Base-by-base conservation (phyloP, 148 eudicot species). In the Heliosperma pusillum region DNA sequence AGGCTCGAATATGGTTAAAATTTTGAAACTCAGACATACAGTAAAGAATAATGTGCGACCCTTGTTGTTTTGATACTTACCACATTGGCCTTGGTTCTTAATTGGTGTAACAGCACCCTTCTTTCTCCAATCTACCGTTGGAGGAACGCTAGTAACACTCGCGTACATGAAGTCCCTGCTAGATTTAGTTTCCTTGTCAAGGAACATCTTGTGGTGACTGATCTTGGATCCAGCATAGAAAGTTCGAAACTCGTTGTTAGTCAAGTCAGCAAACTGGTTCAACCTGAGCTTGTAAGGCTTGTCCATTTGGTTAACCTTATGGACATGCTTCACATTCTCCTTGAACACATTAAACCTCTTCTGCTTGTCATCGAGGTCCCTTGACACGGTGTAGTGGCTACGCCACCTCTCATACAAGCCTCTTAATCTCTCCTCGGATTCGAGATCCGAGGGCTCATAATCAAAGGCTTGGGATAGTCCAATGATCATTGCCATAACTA, bases 301-400 rank as follows among this genome's bases (percentile, higher is more conserved):
- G 42, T 77, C 76, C 83, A 83, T 67, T 68, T 77, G 68, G 72
- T 80, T 80, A 6, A 66, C 77, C n/a, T 3, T 57, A 11, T 80
- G 61, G 40, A 80, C 63, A 70, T 80, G 58, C 25, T 19, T 63
- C n/a, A 70, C 86, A 57, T 83, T 83, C 55, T 71, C 81, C 66
- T 80, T 83, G 66, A 83, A 83, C 47, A 83, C 86, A 20, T 83
- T 80, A 73, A 80, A 80, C 53, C 86, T 71, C 59, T 29, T 80
- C 7, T 74, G 69, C 70, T 74, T 83, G 27, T 83, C 86, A 3
- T 56, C 67, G 16, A 69, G 74, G 57, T 62, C 66, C 52, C 75
- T 74, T 2, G 83, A 77, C 9, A 83, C 74, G 10, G 78, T 77
- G 78, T 83, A 76, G 74, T 77, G 76, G 45, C 64, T 73, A 79